A percentile compares a stretch with the other conserved stretches of the same genome.
phyloP scores from a whole-genome alignment of 148 eudicot species.

The Vaccinium myrtillus region DNA sequence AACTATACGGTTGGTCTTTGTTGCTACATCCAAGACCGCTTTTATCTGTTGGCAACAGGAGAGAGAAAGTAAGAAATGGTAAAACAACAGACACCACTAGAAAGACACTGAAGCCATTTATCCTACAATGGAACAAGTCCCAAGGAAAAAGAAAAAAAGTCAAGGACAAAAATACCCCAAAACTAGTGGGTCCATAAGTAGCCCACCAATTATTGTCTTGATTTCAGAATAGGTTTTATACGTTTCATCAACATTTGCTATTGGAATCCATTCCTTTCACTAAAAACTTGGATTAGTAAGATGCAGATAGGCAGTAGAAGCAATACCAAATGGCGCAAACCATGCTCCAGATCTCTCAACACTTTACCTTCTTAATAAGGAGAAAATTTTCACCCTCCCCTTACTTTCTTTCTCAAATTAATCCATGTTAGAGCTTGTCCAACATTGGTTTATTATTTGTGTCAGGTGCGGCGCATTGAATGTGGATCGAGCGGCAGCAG shows the following conservation, averaged over 20 bases:
- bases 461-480: too few relatives aligned
- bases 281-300: neutral
- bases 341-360: neutral
- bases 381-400: neutral
- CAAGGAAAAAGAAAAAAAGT: neutral
- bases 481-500: too few relatives aligned
- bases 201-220: neutral
- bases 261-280: neutral
- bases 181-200: neutral
- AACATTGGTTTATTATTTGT: too few relatives aligned
- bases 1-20: constrained; percentile 62
- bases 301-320: neutral
- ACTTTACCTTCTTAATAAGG: neutral
- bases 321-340: neutral
- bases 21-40: constrained; percentile 84
- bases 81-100: neutral
- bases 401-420: neutral
- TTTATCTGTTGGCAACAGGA: constrained; percentile 45
- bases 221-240: neutral
- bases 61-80: constrained; percentile 5
- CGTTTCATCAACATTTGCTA: neutral
- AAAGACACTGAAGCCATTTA: neutral
- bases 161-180: neutral
- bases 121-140: neutral
- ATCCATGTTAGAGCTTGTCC: neutral